Evolutionary conservation across 2,329 filamentous ascomycete species (phyloP), one percentile per base, ranked within the genome.

Genomic region (Penicillium italicum): DNA sequence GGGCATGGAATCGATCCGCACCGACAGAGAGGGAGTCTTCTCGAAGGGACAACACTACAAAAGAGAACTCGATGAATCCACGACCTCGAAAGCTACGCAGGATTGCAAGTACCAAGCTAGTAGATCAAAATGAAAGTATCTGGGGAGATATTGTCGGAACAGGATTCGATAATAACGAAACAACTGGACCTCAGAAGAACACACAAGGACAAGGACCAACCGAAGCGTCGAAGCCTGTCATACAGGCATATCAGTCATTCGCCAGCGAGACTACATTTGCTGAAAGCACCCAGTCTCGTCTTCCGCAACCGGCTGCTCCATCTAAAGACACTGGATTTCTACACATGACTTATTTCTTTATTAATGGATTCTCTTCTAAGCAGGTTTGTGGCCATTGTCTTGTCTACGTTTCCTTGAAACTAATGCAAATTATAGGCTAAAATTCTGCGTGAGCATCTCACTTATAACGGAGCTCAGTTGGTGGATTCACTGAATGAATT

Each of bases 61-160:
- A 60, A 72, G 80, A 65, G 71, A 76, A 76, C 11, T 65, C 73
- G 0, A 74, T 74, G 3, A 82, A 85, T 38, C 80, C 82, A 9
- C 85, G 88, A 5, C 84, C 85, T 59, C 84, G 91, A 62, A 97
- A 97, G 75, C 75, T 99, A 62, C 85, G 94, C 62, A 88, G 92
- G 66, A 91, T 90, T 6, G 89, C 92, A 22, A 97, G 92, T 72
- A 86, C 88, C 68, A 93, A 91, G 70, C 77, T 97, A 31, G 86
- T 82, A 55, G 88, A 82, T 47, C 91, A 97, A 66, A 88, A 86
- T 62, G 86, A 92, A 65, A 86, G 85, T 28, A 81, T 97, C n/a
- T 97, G 93, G 93, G 88, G 88, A 5, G 90, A 95, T 65, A 95
- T 99, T 56, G 82, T 94, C 24, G 85, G 85, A 53, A 67, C 65